Percentiles rank a stretch among this genome's conserved stretches.
phyloP scores from a whole-genome alignment of 208 protist genomes.

The Wallacemonas sp. region DNA sequence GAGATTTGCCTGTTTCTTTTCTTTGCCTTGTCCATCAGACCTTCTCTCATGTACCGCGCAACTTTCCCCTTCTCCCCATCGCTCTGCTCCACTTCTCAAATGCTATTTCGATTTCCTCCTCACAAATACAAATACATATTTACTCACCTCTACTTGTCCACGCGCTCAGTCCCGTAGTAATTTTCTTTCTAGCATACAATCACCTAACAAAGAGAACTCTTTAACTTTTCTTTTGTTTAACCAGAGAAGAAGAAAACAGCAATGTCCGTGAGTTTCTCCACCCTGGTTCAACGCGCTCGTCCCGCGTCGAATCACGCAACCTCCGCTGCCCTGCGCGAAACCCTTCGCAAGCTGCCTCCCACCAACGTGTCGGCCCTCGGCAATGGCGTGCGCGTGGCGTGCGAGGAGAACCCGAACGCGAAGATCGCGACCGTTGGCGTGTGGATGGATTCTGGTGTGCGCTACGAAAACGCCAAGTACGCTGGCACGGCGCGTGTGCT shows the following conservation, averaged over 20 bases:
- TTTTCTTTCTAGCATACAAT: slow-evolving; percentile 12
- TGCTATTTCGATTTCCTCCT: background rate
- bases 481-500: slow-evolving; percentile 98
- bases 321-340: slow-evolving; percentile 58
- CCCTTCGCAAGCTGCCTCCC: slow-evolving; percentile 74
- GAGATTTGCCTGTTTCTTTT: background rate
- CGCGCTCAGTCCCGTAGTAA: slow-evolving; percentile 7
- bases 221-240: background rate
- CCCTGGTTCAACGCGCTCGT: slow-evolving; percentile 73
- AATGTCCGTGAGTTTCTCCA: slow-evolving; percentile 90
- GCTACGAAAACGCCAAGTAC: slow-evolving; percentile 94
- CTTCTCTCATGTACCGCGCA: background rate
- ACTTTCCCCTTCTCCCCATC: background rate
- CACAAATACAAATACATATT: no score
- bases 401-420: slow-evolving; percentile 88
- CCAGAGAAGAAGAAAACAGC: background rate
- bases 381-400: slow-evolving; percentile 97
- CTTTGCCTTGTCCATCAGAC: background rate
- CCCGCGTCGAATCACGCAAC: slow-evolving; percentile 78
- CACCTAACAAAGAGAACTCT: background rate
- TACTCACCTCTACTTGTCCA: background rate
- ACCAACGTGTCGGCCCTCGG: slow-evolving; percentile 92
- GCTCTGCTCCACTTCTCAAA: background rate
- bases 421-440: slow-evolving; percentile 96
- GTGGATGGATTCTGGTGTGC: slow-evolving; percentile 96